phyloP scores from a whole-genome alignment of 208 protist species.

The Vickermania ingenoplastis region DNA sequence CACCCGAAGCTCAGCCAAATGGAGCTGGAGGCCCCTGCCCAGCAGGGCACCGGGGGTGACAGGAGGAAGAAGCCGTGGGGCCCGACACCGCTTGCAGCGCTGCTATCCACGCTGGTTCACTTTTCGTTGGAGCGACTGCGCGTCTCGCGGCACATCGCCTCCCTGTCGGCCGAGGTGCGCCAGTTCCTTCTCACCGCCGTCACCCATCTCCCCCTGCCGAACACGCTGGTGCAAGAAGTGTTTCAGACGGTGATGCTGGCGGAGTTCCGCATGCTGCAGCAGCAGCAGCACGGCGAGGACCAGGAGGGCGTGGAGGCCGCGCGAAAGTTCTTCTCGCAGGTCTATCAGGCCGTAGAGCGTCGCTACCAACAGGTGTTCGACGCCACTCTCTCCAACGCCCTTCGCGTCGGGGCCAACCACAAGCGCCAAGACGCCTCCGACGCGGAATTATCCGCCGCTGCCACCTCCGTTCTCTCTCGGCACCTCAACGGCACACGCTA shows the following conservation, averaged over 20 bases:
- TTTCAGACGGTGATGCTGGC: constrained; percentile 3
- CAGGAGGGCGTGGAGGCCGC: constrained; percentile 8
- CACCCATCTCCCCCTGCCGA: constrained; percentile 49
- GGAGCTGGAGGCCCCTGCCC: constrained; percentile 9
- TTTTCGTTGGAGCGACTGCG: constrained; percentile 28
- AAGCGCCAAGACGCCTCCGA: not conserved
- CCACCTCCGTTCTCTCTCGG: constrained; percentile 43
- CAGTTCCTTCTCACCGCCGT: constrained; percentile 54
- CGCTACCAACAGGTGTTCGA: constrained; percentile 63
- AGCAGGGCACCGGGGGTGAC: constrained; percentile 11
- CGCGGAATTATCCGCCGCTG: constrained; percentile 18
- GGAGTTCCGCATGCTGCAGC: constrained; percentile 29
- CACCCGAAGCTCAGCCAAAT: constrained; percentile 12
- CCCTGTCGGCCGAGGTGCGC: constrained; percentile 50
- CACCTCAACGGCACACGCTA: constrained; percentile 71
- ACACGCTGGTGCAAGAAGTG: constrained; percentile 1
- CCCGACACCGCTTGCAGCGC: constrained; percentile 6
- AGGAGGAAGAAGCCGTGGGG: constrained; percentile 10
- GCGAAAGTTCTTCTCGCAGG: constrained; percentile 11
- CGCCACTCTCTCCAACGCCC: constrained; percentile 39
- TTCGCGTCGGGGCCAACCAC: constrained; percentile 10
- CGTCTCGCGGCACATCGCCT: constrained; percentile 31
- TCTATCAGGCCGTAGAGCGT: constrained; percentile 43
- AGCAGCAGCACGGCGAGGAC: constrained; percentile 21
- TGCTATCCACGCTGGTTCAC: constrained; percentile 20